Base-by-base conservation (phyloP, 2,329 filamentous ascomycete genomes). In the Microdochium nivale region DNA sequence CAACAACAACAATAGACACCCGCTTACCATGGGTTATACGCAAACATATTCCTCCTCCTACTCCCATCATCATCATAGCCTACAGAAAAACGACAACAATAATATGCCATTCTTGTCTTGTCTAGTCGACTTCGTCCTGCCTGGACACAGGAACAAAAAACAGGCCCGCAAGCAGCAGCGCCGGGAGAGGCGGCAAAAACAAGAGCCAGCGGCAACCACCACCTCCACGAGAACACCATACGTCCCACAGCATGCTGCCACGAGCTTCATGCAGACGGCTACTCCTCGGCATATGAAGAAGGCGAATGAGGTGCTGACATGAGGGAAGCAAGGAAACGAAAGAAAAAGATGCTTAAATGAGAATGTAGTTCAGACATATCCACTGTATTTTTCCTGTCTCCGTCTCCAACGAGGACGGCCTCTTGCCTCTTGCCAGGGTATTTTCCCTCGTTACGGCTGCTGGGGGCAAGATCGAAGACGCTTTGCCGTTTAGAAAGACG, bases 251-350 rank as follows among this genome's bases (percentile, higher is more conserved):
- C 67, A 75, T 52, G 72, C 73, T 1, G 68, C 66, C 1, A 54
- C 65, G 4, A 68, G 70, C 3, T 73, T 72, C 56, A 58, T 76
- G 49, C 66, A 60, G 57, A 75, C 70, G 7, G 65, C 72, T 3
- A 72, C 73, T 4, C 59, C 72, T 14, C 59, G 61, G 43, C 58
- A 60, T n/a, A 73, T 73, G 58, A 66, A 58, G 43, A 62, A 62
- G 52, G 64, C 64, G 23, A 72, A 69, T 50, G 58, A 66, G n/a
- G 59, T 67, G 10, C 48, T 67, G 10, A 21, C n/a, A 7, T 44
- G 40, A 44, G 40, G 11, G 27, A 11, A 30, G 27, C 27, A 30
- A 30, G 5, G 27, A 11, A 5, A 5, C 11, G 5, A 30, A 5
- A 30, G 5, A 30, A n/a, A n/a, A n/a, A n/a, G n/a, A n/a, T n/a